Evolutionary conservation across 371 early-diverging fungal genomes (phyloP), one percentile per base, ranked within the genome.

Genomic region (Mortierella polycephala): DNA sequence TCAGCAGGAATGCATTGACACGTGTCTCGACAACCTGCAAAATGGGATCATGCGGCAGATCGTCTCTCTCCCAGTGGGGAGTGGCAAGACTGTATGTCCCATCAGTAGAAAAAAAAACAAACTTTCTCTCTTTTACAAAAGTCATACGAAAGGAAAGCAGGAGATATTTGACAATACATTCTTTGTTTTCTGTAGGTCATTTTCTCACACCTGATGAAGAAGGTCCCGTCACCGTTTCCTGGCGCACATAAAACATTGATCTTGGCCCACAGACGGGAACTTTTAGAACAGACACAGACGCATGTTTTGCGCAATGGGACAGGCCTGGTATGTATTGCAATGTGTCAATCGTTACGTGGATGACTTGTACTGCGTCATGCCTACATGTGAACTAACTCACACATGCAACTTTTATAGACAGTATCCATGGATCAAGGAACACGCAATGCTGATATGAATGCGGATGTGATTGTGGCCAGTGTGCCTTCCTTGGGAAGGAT

Each of bases 191-290:
- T 7, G 12, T 59, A 94, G 93, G 89, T 92, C 30, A 88, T 96
- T 23, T 96, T 96, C 82, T 85, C 96, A 1, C 88, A 94, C 81
- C 80, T 98, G 56, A 92, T 96, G 49, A 81, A 89, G 14, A 63
- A 77, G 40, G 84, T 98, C 9, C 91, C 91, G 0, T 55, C 67
- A 1, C 93, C 92, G 0, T 87, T 84, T 2, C 85, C 88, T 0
- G 56, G 71, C 20, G 96, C 95, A 0, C 91, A 84, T 13, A 95
- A 94, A 74, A 88, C 88, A 0, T 82, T 98, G 20, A 85, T 97
- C 0, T 80, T 98, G 10, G 95, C 96, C 0, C 97, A 98, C 79
- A 88, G 97, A 12, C 88, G 90, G 53, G 98, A 98, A 72, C 84
- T 97, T 18, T 61, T 98, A 11, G 85, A 88, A 54, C 97, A 98